Evolutionary conservation across 495 filamentous ascomycete genomes (phyloP).

Genomic region (Physcia stellaris): DNA sequence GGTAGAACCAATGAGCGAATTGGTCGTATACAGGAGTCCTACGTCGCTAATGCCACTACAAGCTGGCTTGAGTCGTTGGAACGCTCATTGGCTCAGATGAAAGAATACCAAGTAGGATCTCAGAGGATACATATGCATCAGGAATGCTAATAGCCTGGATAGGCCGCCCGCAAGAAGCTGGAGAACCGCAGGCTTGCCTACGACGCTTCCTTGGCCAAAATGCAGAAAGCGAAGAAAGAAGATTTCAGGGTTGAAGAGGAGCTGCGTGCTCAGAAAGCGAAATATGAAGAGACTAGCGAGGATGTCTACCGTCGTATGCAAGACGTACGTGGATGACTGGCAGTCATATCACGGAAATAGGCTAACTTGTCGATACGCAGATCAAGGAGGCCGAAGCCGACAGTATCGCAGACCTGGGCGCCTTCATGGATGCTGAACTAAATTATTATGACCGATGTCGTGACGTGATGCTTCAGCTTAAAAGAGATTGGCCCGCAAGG

Average conservation of each 20-base stretch:
- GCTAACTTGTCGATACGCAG: too few relatives aligned
- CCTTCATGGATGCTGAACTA: constrained; percentile 82
- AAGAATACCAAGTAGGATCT: constrained; percentile 88
- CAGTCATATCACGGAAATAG: neutral
- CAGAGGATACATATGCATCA: too few relatives aligned
- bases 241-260: constrained; percentile 92
- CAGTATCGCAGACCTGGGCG: constrained; percentile 62
- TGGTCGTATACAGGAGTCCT: constrained; percentile 74
- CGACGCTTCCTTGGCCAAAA: constrained; percentile 79
- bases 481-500: constrained; percentile 54
- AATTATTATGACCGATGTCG: constrained; percentile 83
- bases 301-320: constrained; percentile 90
- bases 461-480: constrained; percentile 55
- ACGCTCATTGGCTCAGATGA: constrained; percentile 84
- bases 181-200: constrained; percentile 83
- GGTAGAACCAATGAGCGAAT: constrained; percentile 80
- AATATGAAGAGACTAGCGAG: constrained; percentile 92
- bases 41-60: constrained; percentile 64
- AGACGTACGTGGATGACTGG: constrained; percentile 32
- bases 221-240: constrained; percentile 87
- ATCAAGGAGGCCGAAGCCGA: constrained; percentile 87
- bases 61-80: constrained; percentile 90
- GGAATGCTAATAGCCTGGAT: constrained; percentile 6
- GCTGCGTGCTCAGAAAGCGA: constrained; percentile 77
- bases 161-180: constrained; percentile 87